Conservation (phyloP, 345 rosid species). For the Citrus maxima region DNA sequence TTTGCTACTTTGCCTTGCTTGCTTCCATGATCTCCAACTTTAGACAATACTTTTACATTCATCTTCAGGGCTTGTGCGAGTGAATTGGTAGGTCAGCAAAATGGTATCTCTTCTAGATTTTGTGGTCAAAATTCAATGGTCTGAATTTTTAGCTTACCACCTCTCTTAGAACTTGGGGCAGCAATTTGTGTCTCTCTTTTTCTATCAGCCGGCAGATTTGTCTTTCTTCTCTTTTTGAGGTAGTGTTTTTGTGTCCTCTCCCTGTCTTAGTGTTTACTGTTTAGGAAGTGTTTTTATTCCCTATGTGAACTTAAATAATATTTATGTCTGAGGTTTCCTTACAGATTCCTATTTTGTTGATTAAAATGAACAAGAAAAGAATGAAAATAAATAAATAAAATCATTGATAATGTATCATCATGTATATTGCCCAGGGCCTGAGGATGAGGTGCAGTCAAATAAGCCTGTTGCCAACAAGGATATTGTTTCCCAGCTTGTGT, state of each 20-base stretch:
- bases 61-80: neutral
- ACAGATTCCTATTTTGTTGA: neutral
- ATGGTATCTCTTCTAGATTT: neutral
- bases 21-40: neutral
- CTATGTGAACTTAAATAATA: neutral
- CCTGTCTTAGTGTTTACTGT: neutral
- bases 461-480: slow-evolving; percentile 67
- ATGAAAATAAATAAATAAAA: neutral
- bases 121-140: neutral
- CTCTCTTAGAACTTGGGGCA: neutral
- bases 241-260: neutral
- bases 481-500: slow-evolving; percentile 83
- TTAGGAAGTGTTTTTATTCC: neutral
- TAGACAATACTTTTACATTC: neutral
- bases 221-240: neutral
- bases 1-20: neutral
- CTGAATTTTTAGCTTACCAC: neutral
- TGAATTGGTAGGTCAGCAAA: neutral
- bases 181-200: neutral
- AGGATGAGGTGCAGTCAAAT: slow-evolving; percentile 46
- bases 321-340: neutral
- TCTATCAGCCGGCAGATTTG: neutral
- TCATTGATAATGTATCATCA: slow-evolving; percentile 7
- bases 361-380: neutral
- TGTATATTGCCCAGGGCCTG: slow-evolving; percentile 42